Evolutionary conservation across 2,329 filamentous ascomycete genomes (phyloP).

Genomic region (Scedosporium boydii): DNA sequence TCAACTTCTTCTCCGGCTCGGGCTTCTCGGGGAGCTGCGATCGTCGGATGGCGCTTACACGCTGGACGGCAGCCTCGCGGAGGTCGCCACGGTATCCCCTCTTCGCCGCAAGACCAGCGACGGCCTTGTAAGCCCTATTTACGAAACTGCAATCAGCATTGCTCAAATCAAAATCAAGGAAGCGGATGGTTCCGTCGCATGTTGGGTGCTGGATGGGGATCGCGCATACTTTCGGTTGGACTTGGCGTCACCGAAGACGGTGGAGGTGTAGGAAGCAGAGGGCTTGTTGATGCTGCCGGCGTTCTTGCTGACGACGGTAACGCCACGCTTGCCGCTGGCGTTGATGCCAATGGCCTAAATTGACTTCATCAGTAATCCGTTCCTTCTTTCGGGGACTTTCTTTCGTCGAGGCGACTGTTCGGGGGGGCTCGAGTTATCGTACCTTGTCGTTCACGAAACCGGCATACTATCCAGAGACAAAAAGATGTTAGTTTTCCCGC

Average conservation of each 20-base stretch:
- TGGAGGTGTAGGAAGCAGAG: conserved; percentile 52
- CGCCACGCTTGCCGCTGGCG: conserved; percentile 65
- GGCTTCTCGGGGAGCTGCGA: conserved; percentile 74
- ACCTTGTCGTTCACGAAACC: conserved; percentile 94
- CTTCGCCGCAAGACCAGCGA: conserved; percentile 77
- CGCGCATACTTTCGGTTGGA: conserved; percentile 55
- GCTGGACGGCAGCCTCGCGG: conserved; percentile 69
- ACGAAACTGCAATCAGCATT: conserved; percentile 2
- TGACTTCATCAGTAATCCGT: conserved; percentile 3
- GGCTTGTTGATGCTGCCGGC: conserved; percentile 62
- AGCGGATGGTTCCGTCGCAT: not conserved
- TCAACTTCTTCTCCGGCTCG: conserved; percentile 60
- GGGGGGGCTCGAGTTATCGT: conserved; percentile 18
- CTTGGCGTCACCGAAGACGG: conserved; percentile 62
- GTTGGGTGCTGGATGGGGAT: not conserved
- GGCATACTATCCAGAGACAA: conserved; percentile 52
- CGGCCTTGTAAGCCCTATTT: conserved; percentile 72
- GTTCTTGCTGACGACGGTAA: conserved; percentile 83
- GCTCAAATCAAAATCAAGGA: not conserved
- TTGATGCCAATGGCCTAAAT: conserved; percentile 71
- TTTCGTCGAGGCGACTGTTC: not conserved
- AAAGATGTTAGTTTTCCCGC: conserved; percentile 22
- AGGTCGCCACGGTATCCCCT: conserved; percentile 76
- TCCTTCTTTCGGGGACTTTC: not conserved
- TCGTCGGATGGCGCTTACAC: conserved; percentile 75